A percentile compares a stretch with the other conserved stretches of the same genome.
Evolutionary conservation across 495 filamentous ascomycete species (phyloP).

Genomic region (Bacidia rubella): DNA sequence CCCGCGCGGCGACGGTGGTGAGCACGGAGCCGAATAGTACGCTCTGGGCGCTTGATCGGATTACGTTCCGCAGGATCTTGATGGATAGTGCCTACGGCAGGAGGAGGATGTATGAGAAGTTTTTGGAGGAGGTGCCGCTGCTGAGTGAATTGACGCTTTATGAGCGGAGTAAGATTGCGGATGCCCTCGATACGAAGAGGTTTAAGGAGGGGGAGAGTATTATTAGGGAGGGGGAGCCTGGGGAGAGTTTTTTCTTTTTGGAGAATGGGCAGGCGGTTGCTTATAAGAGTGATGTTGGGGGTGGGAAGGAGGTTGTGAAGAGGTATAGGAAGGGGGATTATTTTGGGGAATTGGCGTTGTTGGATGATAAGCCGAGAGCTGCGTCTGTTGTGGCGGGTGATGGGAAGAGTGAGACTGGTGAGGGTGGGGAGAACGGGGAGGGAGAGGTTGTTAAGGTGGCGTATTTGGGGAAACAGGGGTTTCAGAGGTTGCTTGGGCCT

Average conservation of each 20-base stretch:
- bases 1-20: constrained; percentile 89
- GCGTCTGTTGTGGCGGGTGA: constrained; percentile 62
- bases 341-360: constrained; percentile 85
- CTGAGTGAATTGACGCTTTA: constrained; percentile 72
- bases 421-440: constrained; percentile 31
- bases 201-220: constrained; percentile 68
- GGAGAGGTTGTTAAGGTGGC: constrained; percentile 77
- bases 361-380: constrained; percentile 89
- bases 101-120: constrained; percentile 90
- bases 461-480: constrained; percentile 80
- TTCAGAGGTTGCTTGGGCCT: constrained; percentile 83
- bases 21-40: constrained; percentile 66
- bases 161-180: constrained; percentile 92
- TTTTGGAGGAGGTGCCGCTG: constrained; percentile 93
- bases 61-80: constrained; percentile 93
- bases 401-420: constrained; percentile 8
- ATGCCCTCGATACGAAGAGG: constrained; percentile 83
- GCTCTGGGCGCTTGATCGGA: constrained; percentile 85
- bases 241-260: constrained; percentile 83
- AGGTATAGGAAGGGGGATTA: constrained; percentile 83
- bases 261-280: constrained; percentile 84
- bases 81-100: constrained; percentile 98
- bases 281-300: constrained; percentile 45
- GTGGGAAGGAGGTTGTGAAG: constrained; percentile 53
- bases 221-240: constrained; percentile 83